A percentile compares a stretch with the other conserved stretches of the same genome.
phyloP scores from a whole-genome alignment of 768 basidiomycete genomes.

The Hypholoma sublateritium region DNA sequence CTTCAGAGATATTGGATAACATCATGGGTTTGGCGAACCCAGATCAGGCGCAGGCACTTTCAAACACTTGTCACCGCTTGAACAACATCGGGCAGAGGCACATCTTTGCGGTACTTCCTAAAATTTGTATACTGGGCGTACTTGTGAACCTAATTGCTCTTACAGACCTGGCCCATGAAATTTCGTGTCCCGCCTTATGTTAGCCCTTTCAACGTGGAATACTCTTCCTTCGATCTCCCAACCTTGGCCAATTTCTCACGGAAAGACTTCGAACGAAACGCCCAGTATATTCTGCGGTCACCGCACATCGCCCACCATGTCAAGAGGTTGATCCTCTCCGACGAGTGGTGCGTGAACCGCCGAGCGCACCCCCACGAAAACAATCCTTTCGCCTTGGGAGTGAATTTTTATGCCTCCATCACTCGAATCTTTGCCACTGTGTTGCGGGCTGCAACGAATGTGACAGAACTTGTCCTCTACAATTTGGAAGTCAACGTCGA shows the following conservation, averaged over 20 bases:
- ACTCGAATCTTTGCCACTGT: conserved; percentile 14
- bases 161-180: conserved; percentile 19
- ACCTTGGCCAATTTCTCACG: conserved; percentile 15
- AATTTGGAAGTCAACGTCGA: conserved; percentile 17
- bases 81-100: conserved; percentile 20
- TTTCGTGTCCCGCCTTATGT: conserved; percentile 18
- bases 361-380: conserved; percentile 18
- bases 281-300: conserved; percentile 13
- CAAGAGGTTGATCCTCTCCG: conserved; percentile 16
- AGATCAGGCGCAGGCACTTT: conserved; percentile 14
- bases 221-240: conserved; percentile 16
- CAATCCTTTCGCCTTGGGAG: conserved; percentile 19
- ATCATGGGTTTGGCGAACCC: conserved; percentile 13
- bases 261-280: conserved; percentile 15
- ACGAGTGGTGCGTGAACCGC: conserved; percentile 24
- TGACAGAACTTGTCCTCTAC: conserved; percentile 19
- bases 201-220: conserved; percentile 20
- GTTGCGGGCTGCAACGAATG: conserved; percentile 10
- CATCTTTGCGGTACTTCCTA: conserved; percentile 18
- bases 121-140: neutral
- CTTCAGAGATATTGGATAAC: conserved; percentile 20
- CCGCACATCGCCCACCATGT: conserved; percentile 16
- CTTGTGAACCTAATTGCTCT: neutral
- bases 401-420: conserved; percentile 18
- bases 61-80: conserved; percentile 17